Evolutionary conservation across 129 eudicot genomes (phyloP), one percentile per base, ranked within the genome.

Genomic region (Oenanthe sinensis): DNA sequence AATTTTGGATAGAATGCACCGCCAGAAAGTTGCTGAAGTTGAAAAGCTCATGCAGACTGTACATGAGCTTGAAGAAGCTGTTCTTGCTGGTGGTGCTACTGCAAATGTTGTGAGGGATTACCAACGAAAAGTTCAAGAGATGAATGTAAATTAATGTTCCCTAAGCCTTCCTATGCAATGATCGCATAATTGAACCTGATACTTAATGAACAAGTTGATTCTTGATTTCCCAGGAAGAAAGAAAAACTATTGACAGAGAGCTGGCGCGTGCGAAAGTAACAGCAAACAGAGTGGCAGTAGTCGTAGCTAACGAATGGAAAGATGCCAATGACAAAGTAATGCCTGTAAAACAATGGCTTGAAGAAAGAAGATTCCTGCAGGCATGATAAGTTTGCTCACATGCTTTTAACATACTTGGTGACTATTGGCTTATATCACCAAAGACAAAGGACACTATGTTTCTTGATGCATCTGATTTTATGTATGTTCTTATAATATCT

Each of bases 271-370:
- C 98, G 48, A 93, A 91, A 85, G 98, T 93, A 72, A 93, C 94
- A n/a, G 98, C 98, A 69, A 93, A 93, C 82, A 89, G 98, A 87
- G 98, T 93, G 69, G 98, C 98, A 37, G 88, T 93, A 62, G 98
- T 93, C 17, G 98, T 93, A 49, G 98, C 98, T 70, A 93, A 93
- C 79, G 98, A 93, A 81, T 93, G 97, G 97, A 93, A 93, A 86
- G 98, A 93, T 81, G 87, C 97, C 69, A 93, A 89, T 86, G 98
- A 93, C 81, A 93, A 93, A 81, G 98, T 93, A 84, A 93, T 93
- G 98, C 98, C 98, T 76, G 98, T 93, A 50, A 93, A 91, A 74
- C 98, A 93, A 83, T 93, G 98, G 98, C 91, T 93, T 74, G 98
- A 93, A 71, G 98, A 93, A 84, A 89, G 98, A 85, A 85, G 98